Base-by-base conservation (phyloP, 2,329 filamentous ascomycete genomes). In the Eutypa lata region DNA sequence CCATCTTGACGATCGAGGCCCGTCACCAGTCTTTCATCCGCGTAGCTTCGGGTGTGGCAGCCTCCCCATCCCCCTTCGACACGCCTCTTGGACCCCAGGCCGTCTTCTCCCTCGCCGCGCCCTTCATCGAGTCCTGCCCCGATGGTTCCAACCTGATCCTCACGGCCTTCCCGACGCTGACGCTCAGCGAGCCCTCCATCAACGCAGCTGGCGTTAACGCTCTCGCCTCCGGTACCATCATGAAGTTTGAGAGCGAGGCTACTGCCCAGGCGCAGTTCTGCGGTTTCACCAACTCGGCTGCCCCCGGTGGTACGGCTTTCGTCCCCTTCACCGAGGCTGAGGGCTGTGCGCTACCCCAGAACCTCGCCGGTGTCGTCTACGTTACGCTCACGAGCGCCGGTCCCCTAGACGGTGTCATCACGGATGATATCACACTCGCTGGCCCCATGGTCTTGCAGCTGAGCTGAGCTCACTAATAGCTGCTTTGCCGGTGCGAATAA, bases 1-100 rank as follows among this genome's bases (percentile, higher is more conserved):
- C 82, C 48, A 91, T 91, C 67, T 79, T 89, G 44, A 88, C 87
- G 22, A 80, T 89, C 54, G 88, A 91, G 73, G 79, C 87, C 26
- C 81, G 88, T 53, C 88, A 91, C 72, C 86, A 89, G 71, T 86
- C 85, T 56, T 85, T 88, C 70, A 83, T 91, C 70, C 84, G 88
- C 58, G 73, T 78, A 53, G 83, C 82, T 38, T 74, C 78, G 19
- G 76, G 79, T 53, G 73, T 77, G 51, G 73, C 80, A 52, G 82
- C 87, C 50, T 80, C 88, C 3, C 84, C 88, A 3, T 81, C 83
- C 65, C 79, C 87, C 24, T 89, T 91, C 64, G 87, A 90, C 67
- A 85, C 84, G 1, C 78, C 88, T 1, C 82, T 91, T 13, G 81
- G 81, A 28, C 83, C 86, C 58, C 79, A 82, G 59, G 82, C 84